Percentiles rank a stretch among this genome's conserved stretches.
phyloP scores from a whole-genome alignment of 306 rosid genomes.

The Quercus cerris region DNA sequence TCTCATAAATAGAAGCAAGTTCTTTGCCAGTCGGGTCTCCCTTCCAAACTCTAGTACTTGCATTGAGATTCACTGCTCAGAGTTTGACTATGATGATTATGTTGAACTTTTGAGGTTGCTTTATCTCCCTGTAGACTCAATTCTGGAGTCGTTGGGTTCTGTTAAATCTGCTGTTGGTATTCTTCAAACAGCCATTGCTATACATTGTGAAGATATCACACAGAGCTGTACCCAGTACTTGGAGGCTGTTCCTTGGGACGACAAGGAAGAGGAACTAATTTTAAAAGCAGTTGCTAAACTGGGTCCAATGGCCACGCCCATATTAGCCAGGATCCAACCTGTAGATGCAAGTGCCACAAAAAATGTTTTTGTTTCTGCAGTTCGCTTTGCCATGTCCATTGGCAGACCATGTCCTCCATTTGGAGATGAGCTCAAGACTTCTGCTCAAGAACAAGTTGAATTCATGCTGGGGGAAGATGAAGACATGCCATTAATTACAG shows the following conservation, averaged over 20 bases:
- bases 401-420: conserved; percentile 65
- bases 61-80: conserved; percentile 26
- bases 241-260: conserved; percentile 39
- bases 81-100: conserved; percentile 30
- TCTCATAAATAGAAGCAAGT: conserved; percentile 28
- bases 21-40: conserved; percentile 25
- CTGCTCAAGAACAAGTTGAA: conserved; percentile 96
- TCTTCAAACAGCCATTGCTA: conserved; percentile 21
- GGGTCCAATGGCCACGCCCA: conserved; percentile 35
- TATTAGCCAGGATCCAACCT: conserved; percentile 33
- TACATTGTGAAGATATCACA: conserved; percentile 31
- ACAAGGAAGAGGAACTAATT: conserved; percentile 36
- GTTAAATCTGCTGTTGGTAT: conserved; percentile 26
- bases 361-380: conserved; percentile 80
- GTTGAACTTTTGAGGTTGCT: conserved; percentile 29
- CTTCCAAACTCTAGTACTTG: conserved; percentile 10
- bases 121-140: conserved; percentile 17
- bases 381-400: conserved; percentile 73
- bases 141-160: conserved; percentile 25
- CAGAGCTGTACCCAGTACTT: conserved; percentile 29
- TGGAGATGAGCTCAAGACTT: conserved; percentile 74
- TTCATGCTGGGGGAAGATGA: conserved; percentile 79
- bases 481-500: conserved; percentile 39
- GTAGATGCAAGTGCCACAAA: conserved; percentile 54
- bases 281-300: conserved; percentile 25